A percentile compares a stretch with the other conserved stretches of the same genome.
These are phyloP conservation scores for Cladosporium sp. DNA, from an alignment of 2,329 filamentous ascomycete genomes.

Conservation along the genomic window DNA sequence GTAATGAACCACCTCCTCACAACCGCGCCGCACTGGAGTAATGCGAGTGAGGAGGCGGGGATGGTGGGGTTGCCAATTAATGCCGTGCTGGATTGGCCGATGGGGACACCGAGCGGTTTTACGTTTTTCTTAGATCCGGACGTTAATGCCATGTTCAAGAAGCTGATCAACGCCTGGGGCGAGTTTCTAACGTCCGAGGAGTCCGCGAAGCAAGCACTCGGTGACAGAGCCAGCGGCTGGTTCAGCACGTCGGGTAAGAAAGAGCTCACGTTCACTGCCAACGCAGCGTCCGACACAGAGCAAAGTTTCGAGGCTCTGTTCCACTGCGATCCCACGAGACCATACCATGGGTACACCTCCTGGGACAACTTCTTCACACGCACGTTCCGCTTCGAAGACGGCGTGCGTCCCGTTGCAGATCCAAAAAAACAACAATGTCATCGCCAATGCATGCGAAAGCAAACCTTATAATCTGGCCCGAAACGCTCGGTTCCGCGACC, in stretches of 20 bases:
- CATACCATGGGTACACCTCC: conserved; percentile 57
- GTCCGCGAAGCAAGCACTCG: conserved; percentile 35
- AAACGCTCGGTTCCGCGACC: conserved; percentile 53
- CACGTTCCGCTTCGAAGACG: conserved; percentile 41
- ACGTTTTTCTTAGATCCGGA: conserved; percentile 51
- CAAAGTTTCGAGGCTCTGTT: conserved; percentile 51
- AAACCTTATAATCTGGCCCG: conserved; percentile 51
- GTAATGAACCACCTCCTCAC: conserved; percentile 57
- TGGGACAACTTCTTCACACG: conserved; percentile 72
- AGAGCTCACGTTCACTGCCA: conserved; percentile 33
- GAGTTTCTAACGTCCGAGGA: conserved; percentile 32
- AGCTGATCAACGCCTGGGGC: conserved; percentile 49
- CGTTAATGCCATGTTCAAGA: conserved; percentile 51
- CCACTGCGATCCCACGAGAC: conserved; percentile 52
- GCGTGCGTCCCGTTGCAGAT: conserved; percentile 55
- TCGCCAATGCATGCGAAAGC: conserved; percentile 64
- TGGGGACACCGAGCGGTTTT: conserved; percentile 52
- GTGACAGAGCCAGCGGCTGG: conserved; percentile 36
- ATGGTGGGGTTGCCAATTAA: conserved; percentile 55
- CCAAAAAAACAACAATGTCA: conserved; percentile 52
- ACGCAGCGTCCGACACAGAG: conserved; percentile 24
- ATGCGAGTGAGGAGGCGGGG: conserved; percentile 35
- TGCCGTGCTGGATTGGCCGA: conserved; percentile 56
- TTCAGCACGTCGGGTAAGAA: conserved; percentile 37
- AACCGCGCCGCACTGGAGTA: conserved; percentile 39